A percentile compares a stretch with the other conserved stretches of the same genome.
Conservation (phyloP, 148 eudicot species). For the Euryodendron excelsum region DNA sequence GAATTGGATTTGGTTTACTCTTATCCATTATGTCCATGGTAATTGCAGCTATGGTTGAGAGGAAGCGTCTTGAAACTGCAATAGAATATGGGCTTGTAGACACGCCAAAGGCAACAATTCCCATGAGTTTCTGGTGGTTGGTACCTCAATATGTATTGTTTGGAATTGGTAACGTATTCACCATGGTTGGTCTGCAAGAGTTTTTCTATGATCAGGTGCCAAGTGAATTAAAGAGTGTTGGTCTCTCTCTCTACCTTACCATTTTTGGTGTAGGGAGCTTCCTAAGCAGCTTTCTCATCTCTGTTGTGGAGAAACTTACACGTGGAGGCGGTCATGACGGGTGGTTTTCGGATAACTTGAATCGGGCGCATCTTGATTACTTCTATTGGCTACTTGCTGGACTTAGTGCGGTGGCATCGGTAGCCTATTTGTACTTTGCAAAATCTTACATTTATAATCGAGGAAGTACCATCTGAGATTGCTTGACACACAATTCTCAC, state of each 20-base stretch:
- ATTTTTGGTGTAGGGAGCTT: slow-evolving; percentile 41
- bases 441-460: slow-evolving; percentile 28
- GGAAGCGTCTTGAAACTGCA: slow-evolving; percentile 23
- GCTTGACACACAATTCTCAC: neutral
- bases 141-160: slow-evolving; percentile 34
- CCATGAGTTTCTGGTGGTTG: slow-evolving; percentile 51
- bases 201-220: slow-evolving; percentile 47
- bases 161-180: slow-evolving; percentile 41
- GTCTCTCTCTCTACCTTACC: slow-evolving; percentile 33
- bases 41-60: slow-evolving; percentile 31
- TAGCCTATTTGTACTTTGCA: slow-evolving; percentile 18
- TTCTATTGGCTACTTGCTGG: slow-evolving; percentile 61
- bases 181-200: slow-evolving; percentile 45
- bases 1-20: slow-evolving; percentile 30
- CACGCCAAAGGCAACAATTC: slow-evolving; percentile 20
- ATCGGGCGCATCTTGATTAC: slow-evolving; percentile 57
- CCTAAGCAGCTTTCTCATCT: slow-evolving; percentile 32
- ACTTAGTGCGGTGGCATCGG: slow-evolving; percentile 14
- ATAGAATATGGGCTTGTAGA: slow-evolving; percentile 22
- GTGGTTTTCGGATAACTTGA: slow-evolving; percentile 61
- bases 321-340: slow-evolving; percentile 28
- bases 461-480: slow-evolving; percentile 10
- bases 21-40: slow-evolving; percentile 15
- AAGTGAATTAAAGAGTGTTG: slow-evolving; percentile 32
- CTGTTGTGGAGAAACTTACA: slow-evolving; percentile 24